Evolutionary conservation across 2,329 filamentous ascomycete genomes (phyloP).

Genomic region (Trichoderma simmonsii): DNA sequence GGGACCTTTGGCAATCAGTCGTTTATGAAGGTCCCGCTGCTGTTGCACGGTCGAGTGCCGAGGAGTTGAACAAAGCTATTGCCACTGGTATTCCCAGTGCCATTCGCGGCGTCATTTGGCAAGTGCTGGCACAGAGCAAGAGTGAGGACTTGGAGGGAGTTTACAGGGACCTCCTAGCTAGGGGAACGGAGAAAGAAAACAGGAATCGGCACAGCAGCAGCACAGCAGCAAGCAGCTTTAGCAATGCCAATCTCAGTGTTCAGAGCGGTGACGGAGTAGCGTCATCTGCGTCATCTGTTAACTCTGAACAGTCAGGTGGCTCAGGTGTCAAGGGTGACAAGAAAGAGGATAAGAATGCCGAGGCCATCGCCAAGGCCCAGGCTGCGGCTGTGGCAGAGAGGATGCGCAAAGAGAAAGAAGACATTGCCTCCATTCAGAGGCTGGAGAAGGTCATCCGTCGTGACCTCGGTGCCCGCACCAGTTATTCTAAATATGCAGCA

Average conservation of each 20-base stretch:
- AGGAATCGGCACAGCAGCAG: slow-evolving; percentile 54
- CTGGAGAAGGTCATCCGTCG: slow-evolving; percentile 89
- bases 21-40: slow-evolving; percentile 92
- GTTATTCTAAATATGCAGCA: slow-evolving; percentile 93
- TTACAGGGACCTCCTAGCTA: slow-evolving; percentile 77
- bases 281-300: slow-evolving; percentile 82
- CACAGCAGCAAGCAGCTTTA: slow-evolving; percentile 49
- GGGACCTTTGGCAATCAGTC: slow-evolving; percentile 96
- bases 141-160: slow-evolving; percentile 82
- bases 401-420: slow-evolving; percentile 76
- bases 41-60: slow-evolving; percentile 80
- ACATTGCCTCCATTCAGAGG: slow-evolving; percentile 68
- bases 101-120: slow-evolving; percentile 98
- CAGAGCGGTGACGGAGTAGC: slow-evolving; percentile 62
- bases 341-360: slow-evolving; percentile 45
- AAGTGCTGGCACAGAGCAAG: slow-evolving; percentile 93
- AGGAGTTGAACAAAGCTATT: slow-evolving; percentile 87
- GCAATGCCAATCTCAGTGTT: slow-evolving; percentile 53
- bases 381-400: slow-evolving; percentile 62
- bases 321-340: slow-evolving; percentile 50
- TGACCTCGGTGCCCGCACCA: slow-evolving; percentile 87
- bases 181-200: slow-evolving; percentile 78
- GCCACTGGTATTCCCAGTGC: slow-evolving; percentile 90
- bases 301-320: slow-evolving; percentile 69
- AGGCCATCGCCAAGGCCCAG: slow-evolving; percentile 64